Conservation (phyloP, 331 rosid genomes). For the Saraca asoca region DNA sequence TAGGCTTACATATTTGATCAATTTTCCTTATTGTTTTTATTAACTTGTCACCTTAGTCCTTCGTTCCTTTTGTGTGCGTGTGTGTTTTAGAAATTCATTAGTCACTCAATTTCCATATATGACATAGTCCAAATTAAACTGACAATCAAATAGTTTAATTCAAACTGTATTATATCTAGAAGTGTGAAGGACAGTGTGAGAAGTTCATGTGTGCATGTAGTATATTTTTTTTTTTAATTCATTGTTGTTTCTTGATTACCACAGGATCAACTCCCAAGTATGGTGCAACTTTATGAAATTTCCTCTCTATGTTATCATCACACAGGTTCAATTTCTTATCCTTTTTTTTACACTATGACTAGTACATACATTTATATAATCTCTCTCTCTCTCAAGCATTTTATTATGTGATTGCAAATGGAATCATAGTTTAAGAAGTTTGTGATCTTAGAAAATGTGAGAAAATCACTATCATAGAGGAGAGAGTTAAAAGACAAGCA, state of each 20-base stretch:
- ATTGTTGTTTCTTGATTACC: conserved; percentile 1
- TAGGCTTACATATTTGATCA: conserved; percentile 49
- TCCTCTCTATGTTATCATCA: conserved; percentile 84
- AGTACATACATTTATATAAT: too few relatives aligned
- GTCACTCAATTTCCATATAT: too few relatives aligned
- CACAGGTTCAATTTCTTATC: conserved; percentile 58
- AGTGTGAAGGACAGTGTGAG: too few relatives aligned
- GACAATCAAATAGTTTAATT: too few relatives aligned
- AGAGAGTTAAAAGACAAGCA: conserved; percentile 66
- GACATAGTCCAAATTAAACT: too few relatives aligned
- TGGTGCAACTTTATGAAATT: conserved; percentile 95
- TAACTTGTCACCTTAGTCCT: not conserved
- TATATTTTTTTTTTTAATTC: too few relatives aligned
- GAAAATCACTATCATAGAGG: conserved; percentile 62
- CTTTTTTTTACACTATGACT: not conserved
- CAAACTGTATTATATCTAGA: too few relatives aligned
- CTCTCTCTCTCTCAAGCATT: not conserved
- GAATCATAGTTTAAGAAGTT: conserved; percentile 76
- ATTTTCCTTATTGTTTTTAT: not conserved
- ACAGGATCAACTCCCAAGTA: conserved; percentile 69
- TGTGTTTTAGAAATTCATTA: not conserved
- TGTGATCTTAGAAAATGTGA: conserved; percentile 65
- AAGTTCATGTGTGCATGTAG: too few relatives aligned
- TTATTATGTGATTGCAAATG: conserved; percentile 56
- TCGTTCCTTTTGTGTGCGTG: not conserved